Evolutionary conservation across 2,329 filamentous ascomycete genomes (phyloP), one percentile per base, ranked within the genome.

Genomic region (Curvularia lunata): DNA sequence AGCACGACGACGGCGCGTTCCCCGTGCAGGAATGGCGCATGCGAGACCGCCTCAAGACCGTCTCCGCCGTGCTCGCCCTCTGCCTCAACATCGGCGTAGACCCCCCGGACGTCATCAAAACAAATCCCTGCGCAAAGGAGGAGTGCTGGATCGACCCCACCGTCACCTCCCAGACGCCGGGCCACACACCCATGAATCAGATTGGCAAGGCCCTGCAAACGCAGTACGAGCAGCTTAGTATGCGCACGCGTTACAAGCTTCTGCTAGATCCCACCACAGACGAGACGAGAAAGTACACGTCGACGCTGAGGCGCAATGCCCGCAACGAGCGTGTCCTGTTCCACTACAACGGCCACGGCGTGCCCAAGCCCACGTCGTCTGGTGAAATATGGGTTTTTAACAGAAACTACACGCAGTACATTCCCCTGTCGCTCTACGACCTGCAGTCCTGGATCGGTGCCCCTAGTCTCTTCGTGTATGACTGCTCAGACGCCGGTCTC

Each of bases 371-470:
- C 3, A 99, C 95, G 0, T 88, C 91, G 3, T 97, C 94, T 4
- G 95, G 95, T 13, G 95, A 99, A 77, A 96, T 99, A 19, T 99
- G 95, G 95, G 96, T 98, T 5, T 99, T 99, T 77, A 99, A 99
- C 78, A 94, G 95, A 68, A 98, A 92, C 66, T 99, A 97, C 75
- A 99, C 95, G 0, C 95, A 99, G 78, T 99, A 99, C 74, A 99
- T 99, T 41, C 95, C 95, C 0, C 91, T 99, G 42, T 97, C 94
- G 1, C 81, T 99, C 8, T 97, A 96, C 71, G 95, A 99, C 73
- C 80, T 99, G 43, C 94, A 98, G 77, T 89, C 91, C 57, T 99
- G 95, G 95, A 86, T 99, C 7, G 92, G 94, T 61, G 94, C 93
- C 0, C 95, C 95, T 0, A 97, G 93, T 59, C 88, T 99, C 42